Percentiles rank a stretch among this genome's conserved stretches.
Conservation (phyloP, 768 basidiomycete species). For the Strobilomyces confusus region DNA sequence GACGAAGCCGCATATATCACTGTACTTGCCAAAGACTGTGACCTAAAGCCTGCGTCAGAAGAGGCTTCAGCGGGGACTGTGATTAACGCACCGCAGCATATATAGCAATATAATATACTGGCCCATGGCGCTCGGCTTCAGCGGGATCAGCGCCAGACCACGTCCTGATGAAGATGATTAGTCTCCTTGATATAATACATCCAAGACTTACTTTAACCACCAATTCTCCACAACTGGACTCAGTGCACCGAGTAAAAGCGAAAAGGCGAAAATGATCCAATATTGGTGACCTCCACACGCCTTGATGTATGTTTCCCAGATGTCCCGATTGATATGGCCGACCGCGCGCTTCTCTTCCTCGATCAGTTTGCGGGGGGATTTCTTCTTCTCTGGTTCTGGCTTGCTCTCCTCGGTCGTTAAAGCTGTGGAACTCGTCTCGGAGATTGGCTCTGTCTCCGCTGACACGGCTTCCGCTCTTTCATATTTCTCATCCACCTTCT, state of each 20-base stretch:
- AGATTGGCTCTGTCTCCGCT: conserved; percentile 21
- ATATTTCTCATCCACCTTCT: conserved; percentile 1
- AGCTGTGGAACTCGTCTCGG: conserved; percentile 46
- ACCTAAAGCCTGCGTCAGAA: conserved; percentile 32
- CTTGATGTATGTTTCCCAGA: conserved; percentile 60
- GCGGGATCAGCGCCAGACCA: conserved; percentile 54
- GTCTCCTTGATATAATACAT: background rate
- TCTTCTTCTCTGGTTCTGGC: conserved; percentile 45
- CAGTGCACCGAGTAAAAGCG: conserved; percentile 53
- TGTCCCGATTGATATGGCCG: conserved; percentile 60
- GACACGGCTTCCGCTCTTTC: conserved; percentile 20
- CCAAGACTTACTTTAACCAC: conserved; percentile 52
- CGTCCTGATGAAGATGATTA: conserved; percentile 33
- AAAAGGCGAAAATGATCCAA: conserved; percentile 54
- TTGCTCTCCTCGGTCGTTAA: conserved; percentile 34
- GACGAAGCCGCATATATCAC: background rate
- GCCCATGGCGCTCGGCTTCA: conserved; percentile 38
- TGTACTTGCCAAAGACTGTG: conserved; percentile 32
- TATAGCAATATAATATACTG: conserved; percentile 47
- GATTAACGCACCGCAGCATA: conserved; percentile 56
- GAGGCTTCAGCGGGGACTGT: background rate
- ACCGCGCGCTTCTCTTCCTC: conserved; percentile 82
- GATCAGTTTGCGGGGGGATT: conserved; percentile 72
- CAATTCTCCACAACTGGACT: conserved; percentile 69
- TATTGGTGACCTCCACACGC: conserved; percentile 48